Base-by-base conservation (phyloP, 2,329 filamentous ascomycete species). In the Kalaharituber pfeilii region DNA sequence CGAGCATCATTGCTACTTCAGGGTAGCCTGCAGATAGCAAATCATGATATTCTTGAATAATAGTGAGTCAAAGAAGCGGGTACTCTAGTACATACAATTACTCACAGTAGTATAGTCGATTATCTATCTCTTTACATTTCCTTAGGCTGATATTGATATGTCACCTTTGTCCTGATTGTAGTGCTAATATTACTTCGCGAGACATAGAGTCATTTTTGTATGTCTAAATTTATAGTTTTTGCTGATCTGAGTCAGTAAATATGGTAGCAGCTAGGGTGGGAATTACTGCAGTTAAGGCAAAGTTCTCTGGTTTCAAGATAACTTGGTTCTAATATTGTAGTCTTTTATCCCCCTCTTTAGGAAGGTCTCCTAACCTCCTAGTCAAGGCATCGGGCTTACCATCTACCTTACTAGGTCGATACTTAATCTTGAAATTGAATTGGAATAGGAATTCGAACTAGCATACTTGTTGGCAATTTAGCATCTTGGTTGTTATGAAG, bases 401-500 rank as follows among this genome's bases (percentile, higher is more conserved):
- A 20, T 45, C 24, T 11, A 28, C 15, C 33, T 45, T 54, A 28
- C 54, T 55, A 25, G 58, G 51, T 26, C 50, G 11, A 45, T 57
- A 63, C 5, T 18, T 30, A 27, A 64, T 64, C 28, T 51, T 49
- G 26, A 64, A 65, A 25, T 63, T 49, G 53, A 56, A 65, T 22
- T 30, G n/a, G 6, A 53, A 51, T 9, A 65, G 53, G 15, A 55
- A 52, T 54, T 64, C 55, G 4, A 58, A 50, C 62, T 59, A 67
- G 18, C 60, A 11, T 13, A 56, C 61, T 56, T 66, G 57, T 24
- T 62, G 33, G n/a, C 54, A 4, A 42, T 58, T 64, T 7, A 67
- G 50, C 9, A 59, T 13, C 49, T 63, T 63, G 6, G 50, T 62
- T 9, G 53, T 60, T n/a, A 59, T 62, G 50, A 67, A 67, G 18